These are phyloP conservation scores for Populus davidiana DNA, from an alignment of 345 rosid genomes.

Conservation along the genomic window DNA sequence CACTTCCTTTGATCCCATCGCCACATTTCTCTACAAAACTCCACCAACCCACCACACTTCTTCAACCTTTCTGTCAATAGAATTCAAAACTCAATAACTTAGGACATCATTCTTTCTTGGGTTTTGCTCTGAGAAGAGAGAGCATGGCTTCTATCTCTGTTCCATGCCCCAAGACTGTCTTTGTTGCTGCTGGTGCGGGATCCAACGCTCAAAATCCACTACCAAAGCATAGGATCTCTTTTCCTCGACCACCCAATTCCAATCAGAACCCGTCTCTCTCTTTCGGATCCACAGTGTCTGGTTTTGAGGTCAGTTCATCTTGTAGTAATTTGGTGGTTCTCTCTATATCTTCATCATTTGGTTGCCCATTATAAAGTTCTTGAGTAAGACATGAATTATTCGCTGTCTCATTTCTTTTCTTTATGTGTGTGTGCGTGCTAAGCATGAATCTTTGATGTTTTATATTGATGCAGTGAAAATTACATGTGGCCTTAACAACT, in stretches of 20 bases:
- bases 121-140: neutral
- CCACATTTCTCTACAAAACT: constrained; percentile 18
- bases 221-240: constrained; percentile 29
- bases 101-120: neutral
- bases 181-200: constrained; percentile 37
- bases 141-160: constrained; percentile 58
- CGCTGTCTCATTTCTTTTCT: neutral
- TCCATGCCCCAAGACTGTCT: constrained; percentile 62
- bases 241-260: constrained; percentile 18
- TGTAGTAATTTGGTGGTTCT: neutral
- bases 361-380: neutral
- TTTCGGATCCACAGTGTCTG: constrained; percentile 25
- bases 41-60: neutral
- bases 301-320: constrained; percentile 41
- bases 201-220: constrained; percentile 33
- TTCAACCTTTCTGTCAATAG: neutral
- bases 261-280: constrained; percentile 21
- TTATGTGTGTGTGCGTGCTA: neutral
- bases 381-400: neutral
- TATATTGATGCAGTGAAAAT: neutral
- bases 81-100: neutral
- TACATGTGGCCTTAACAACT: neutral
- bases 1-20: constrained; percentile 35
- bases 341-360: neutral
- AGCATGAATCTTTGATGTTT: neutral